Base-by-base conservation (phyloP, 1,139 yeast species). In the Hemisphaericaspora subhashii region DNA sequence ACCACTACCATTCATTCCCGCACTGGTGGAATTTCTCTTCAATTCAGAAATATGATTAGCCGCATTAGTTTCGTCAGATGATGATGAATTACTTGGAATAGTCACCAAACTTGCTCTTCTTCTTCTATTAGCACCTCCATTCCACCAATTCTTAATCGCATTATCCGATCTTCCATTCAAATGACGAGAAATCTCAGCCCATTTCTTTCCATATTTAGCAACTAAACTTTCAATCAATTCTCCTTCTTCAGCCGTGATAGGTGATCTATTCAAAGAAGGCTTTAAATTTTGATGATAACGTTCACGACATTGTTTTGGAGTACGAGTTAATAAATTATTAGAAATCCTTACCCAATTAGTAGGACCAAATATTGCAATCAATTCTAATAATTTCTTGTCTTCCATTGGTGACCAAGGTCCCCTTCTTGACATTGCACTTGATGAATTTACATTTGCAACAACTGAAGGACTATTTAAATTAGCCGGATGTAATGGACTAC, bases 121-220 rank as follows among this genome's bases (percentile, higher is more conserved):
- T 47, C 95, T 66, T 44, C 94, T 72, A 53, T 85, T 86, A 13
- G 94, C 90, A 10, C 95, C 94, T 6, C 95, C 95, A 55, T 89
- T 89, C 96, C 96, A 89, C 96, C 96, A 89, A 63, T 88, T 88
- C 58, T 89, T 89, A 51, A 89, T 87, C 21, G 96, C 92, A 60
- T 89, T 89, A 61, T 89, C 97, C 13, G 87, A 78, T 39, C 96
- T 69, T 2, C 96, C 96, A 48, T 86, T 83, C 45, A 89, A 65
- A 60, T 87, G 95, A 38, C 96, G 76, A 18, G 95, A 88, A 37
- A 89, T 89, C 57, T 87, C 96, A 1, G 96, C 96, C 97, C 97
- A 89, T 54, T 86, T 79, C 60, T 88, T 87, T 37, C 97, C 97
- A 56, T 86, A 79, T 50, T 80, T 78, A 9, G 75, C 78, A 32